phyloP scores from a whole-genome alignment of 306 rosid species.

The Glycine latifolia region DNA sequence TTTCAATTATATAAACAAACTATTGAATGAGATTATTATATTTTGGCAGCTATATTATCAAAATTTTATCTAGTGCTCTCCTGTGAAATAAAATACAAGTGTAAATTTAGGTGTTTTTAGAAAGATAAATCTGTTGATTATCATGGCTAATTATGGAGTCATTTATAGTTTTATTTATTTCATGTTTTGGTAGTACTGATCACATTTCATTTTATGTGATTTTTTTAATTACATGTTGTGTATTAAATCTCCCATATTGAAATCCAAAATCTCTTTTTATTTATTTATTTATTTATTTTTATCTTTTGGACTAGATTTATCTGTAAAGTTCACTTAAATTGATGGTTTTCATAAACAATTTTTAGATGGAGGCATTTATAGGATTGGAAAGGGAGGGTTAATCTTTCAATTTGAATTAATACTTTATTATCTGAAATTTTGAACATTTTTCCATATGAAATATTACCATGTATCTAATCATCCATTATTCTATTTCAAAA shows the following conservation, averaged over 20 bases:
- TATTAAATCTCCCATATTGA: conserved; percentile 21
- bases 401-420: conserved; percentile 8
- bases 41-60: conserved; percentile 12
- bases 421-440: not conserved
- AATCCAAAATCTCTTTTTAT: not conserved
- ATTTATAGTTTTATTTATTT: no score
- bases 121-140: conserved; percentile 4
- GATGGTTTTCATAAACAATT: conserved; percentile 9
- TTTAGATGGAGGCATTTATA: not conserved
- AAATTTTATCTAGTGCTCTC: conserved; percentile 6
- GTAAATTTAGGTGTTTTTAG: not conserved
- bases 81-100: conserved; percentile 22
- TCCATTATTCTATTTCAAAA: not conserved
- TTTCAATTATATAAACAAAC: conserved; percentile 36
- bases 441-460: conserved; percentile 2
- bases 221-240: conserved; percentile 10
- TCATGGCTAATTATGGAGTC: not conserved
- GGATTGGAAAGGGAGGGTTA: not conserved
- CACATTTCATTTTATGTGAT: conserved; percentile 36
- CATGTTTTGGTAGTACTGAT: not conserved
- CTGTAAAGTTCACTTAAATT: conserved; percentile 17
- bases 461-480: not conserved
- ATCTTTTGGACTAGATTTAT: not conserved
- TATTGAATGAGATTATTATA: conserved; percentile 4
- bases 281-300: not conserved